These are phyloP conservation scores for Syzygium aqueum DNA, from an alignment of 345 rosid genomes.

Conservation along the genomic window DNA sequence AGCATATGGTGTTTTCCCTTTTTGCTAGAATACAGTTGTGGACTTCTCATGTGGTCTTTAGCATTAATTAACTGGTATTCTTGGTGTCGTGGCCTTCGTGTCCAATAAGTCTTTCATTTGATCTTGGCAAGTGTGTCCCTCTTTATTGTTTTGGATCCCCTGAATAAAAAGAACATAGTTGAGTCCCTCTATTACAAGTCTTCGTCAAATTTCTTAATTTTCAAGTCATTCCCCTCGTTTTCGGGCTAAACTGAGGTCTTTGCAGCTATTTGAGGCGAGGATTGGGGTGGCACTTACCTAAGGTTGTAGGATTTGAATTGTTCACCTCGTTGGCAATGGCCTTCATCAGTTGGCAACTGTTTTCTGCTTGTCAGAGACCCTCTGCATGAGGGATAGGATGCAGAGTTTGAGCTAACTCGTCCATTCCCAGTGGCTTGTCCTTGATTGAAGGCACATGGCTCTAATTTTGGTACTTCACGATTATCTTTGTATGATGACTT, in stretches of 20 bases:
- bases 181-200: background rate
- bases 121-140: background rate
- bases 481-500: background rate
- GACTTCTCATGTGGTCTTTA: background rate
- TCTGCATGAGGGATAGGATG: constrained; percentile 31
- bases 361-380: constrained; percentile 79
- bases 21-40: background rate
- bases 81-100: background rate
- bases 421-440: background rate
- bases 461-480: background rate
- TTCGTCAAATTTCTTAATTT: background rate
- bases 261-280: constrained; percentile 80
- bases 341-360: constrained; percentile 86
- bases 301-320: constrained; percentile 88
- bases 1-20: background rate
- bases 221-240: background rate
- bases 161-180: background rate
- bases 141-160: background rate
- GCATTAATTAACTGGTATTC: background rate
- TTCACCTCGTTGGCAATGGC: constrained; percentile 76
- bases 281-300: constrained; percentile 86
- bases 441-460: background rate
- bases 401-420: background rate
- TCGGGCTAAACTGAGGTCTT: background rate
- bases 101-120: background rate